Evolutionary conservation across 495 filamentous ascomycete genomes (phyloP).

Genomic region (Aspergillus steynii): DNA sequence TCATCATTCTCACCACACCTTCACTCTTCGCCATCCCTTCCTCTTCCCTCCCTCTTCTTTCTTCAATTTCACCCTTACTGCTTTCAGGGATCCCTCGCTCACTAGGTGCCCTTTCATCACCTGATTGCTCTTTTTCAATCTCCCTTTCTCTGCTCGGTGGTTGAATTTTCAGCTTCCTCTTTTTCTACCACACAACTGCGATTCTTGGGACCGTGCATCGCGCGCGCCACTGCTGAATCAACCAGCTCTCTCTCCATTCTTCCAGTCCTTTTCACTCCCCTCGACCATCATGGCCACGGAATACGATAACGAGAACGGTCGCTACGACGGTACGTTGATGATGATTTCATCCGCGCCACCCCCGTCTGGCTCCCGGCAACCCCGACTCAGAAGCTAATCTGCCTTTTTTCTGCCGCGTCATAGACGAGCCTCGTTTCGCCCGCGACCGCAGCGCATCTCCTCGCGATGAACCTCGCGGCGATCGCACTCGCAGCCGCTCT

Average conservation of each 20-base stretch:
- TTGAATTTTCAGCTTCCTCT: slow-evolving; percentile 17
- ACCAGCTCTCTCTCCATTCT: slow-evolving; percentile 19
- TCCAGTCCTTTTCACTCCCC: slow-evolving; percentile 21
- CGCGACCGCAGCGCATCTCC: slow-evolving; percentile 93
- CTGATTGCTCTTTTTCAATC: slow-evolving; percentile 2
- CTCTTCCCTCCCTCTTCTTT: slow-evolving; percentile 13
- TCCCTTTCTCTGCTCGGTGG: slow-evolving; percentile 6
- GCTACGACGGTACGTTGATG: slow-evolving; percentile 73
- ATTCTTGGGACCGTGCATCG: slow-evolving; percentile 6
- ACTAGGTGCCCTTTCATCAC: background rate
- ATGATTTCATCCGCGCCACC: slow-evolving; percentile 7
- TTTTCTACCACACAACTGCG: background rate
- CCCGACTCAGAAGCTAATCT: slow-evolving; percentile 25
- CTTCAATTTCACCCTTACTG: slow-evolving; percentile 9
- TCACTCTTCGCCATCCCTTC: slow-evolving; percentile 10
- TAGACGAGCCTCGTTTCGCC: slow-evolving; percentile 82
- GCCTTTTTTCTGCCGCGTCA: slow-evolving; percentile 16
- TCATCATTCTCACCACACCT: background rate
- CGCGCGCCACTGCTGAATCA: slow-evolving; percentile 14
- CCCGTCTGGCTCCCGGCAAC: slow-evolving; percentile 9
- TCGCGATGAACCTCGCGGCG: slow-evolving; percentile 70
- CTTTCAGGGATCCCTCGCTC: background rate
- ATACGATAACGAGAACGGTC: slow-evolving; percentile 83
- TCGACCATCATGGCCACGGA: slow-evolving; percentile 60
- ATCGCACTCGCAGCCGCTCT: slow-evolving; percentile 75